These are phyloP conservation scores for Erigeron canadensis DNA, from an alignment of 129 eudicot species.

Conservation along the genomic window DNA sequence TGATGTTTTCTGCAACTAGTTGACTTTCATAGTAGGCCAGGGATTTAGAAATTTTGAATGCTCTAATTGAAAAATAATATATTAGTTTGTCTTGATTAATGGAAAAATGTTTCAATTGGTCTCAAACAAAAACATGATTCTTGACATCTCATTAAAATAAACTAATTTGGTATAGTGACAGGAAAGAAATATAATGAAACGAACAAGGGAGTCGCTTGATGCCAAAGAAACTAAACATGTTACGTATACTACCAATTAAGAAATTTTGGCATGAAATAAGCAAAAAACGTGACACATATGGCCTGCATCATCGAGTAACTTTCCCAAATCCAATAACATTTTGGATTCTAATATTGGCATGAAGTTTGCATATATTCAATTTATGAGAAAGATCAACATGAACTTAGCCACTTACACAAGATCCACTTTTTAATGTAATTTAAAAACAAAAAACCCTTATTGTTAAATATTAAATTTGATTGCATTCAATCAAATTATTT, in stretches of 20 bases:
- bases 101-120: too few species aligned
- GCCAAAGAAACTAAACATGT: neutral
- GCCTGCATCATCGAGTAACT: slow-evolving; percentile 5
- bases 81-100: too few species aligned
- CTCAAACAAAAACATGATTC: too few species aligned
- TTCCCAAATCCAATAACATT: slow-evolving; percentile 14
- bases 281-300: slow-evolving; percentile 11
- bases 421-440: neutral
- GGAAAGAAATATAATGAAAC: neutral
- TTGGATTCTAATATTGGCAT: slow-evolving; percentile 15
- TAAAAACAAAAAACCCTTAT: neutral
- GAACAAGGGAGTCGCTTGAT: neutral
- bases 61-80: too few species aligned
- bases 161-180: slow-evolving; percentile 2
- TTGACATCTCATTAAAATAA: neutral
- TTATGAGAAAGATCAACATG: neutral
- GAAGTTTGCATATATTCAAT: slow-evolving; percentile 8
- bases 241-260: too few species aligned
- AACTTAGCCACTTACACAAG: neutral
- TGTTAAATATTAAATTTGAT: too few species aligned
- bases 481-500: too few species aligned
- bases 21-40: too few species aligned
- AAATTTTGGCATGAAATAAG: slow-evolving; percentile 25
- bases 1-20: too few species aligned
- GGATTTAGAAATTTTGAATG: too few species aligned